Conservation (phyloP, 2,329 filamentous ascomycete species). For the Ascochyta pisi region DNA sequence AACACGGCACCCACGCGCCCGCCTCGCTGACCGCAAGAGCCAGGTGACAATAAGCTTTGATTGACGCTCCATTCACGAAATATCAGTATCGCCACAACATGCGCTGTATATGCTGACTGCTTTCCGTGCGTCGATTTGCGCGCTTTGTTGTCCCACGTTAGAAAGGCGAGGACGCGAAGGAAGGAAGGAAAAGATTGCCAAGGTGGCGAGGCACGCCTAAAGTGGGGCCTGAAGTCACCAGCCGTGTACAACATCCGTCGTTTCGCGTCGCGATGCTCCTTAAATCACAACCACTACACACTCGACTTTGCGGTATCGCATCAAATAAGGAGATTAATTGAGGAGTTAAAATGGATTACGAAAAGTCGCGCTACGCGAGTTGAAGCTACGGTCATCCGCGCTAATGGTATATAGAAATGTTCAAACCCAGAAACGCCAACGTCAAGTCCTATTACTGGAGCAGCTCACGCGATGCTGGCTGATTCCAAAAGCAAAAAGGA, state of each 20-base stretch:
- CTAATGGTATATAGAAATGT: constrained; percentile 13
- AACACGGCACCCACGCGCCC: constrained; percentile 3
- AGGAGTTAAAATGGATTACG: not conserved
- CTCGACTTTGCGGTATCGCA: not conserved
- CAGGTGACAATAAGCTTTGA: not conserved
- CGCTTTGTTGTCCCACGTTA: constrained; percentile 11
- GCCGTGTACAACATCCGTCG: too few relatives aligned
- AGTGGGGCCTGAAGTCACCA: not conserved
- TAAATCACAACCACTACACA: not conserved
- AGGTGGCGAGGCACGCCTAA: not conserved
- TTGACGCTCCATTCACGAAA: not conserved
- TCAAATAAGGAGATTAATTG: too few relatives aligned
- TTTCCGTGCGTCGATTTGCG: constrained; percentile 13
- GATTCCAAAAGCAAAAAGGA: not conserved
- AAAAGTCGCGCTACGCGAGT: constrained; percentile 11
- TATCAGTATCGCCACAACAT: not conserved
- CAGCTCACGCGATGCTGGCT: not conserved
- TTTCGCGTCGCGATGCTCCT: too few relatives aligned
- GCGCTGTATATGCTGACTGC: not conserved
- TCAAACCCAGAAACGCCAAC: constrained; percentile 10
- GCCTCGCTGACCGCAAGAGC: not conserved
- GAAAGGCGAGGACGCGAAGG: not conserved
- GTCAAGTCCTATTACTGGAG: constrained; percentile 15
- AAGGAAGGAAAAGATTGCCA: not conserved
- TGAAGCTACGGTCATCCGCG: constrained; percentile 12